Evolutionary conservation across 192 early-diverging fungal species (phyloP), one percentile per base, ranked within the genome.

Genomic region (Coemansia sp.): DNA sequence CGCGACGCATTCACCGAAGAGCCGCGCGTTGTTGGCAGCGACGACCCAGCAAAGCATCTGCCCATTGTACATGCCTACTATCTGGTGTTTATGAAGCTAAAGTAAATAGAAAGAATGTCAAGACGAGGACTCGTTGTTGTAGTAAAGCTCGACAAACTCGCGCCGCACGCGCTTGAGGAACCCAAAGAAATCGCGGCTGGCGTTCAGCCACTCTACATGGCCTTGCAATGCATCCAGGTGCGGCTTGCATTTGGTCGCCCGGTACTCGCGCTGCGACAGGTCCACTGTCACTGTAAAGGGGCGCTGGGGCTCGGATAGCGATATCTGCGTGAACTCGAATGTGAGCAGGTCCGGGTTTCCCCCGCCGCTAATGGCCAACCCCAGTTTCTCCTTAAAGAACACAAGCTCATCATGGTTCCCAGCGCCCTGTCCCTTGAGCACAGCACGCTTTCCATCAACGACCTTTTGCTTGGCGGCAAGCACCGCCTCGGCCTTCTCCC

Each of bases 261-360:
- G 42, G 81, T 86, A 90, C 26, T 80, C 80, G 40, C 73, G 69
- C 44, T 74, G 74, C 33, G 82, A 76, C 50, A 89, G 67, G 55
- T 89, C 85, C 4, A 90, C 42, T 0, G 83, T 82, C 33, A 90
- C 74, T 5, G 72, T 58, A 57, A 77, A 87, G 48, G 83, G 82
- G 75, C 69, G 68, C 14, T 52, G 38, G 1, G 78, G 78, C 21
- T 89, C 83, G 7, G 70, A 61, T 12, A 84, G 65, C 46, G 82
- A 83, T 34, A 91, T 87, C 43, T 83, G 79, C 4, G 87, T 88
- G 52, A 87, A 91, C 2, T 83, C 69, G 70, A 89, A 89, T 14
- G 74, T 76, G 56, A 91, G 81, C 15, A 82, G 55, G 37, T 87
- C 83, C 36, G 63, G 76, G 71, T 61, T 33, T 12, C 60, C 78